phyloP scores from a whole-genome alignment of 2,329 filamentous ascomycete species.

The Trichocomaceae sp. region DNA sequence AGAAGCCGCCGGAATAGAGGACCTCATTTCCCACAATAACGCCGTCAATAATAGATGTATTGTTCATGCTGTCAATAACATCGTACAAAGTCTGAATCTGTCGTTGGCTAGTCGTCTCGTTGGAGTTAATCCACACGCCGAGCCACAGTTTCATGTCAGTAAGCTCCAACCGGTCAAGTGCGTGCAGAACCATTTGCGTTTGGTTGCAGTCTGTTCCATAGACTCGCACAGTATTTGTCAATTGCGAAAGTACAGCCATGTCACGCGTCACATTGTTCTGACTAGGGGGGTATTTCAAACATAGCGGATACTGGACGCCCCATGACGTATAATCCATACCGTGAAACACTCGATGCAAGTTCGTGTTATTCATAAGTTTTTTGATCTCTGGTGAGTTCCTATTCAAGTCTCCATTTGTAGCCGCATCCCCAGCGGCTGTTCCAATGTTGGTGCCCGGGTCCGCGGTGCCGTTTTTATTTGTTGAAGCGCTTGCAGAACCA shows the following conservation, averaged over 20 bases:
- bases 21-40: conserved; percentile 60
- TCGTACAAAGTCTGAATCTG: conserved; percentile 80
- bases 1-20: conserved; percentile 45
- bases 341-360: conserved; percentile 88
- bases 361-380: conserved; percentile 67
- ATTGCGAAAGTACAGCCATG: conserved; percentile 78
- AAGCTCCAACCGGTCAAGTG: conserved; percentile 67
- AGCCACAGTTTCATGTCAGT: conserved; percentile 81
- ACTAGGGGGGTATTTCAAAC: conserved; percentile 66
- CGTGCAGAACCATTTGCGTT: conserved; percentile 84
- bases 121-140: conserved; percentile 85
- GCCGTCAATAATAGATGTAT: conserved; percentile 50
- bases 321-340: conserved; percentile 93
- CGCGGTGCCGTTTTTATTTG: conserved; percentile 16
- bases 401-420: conserved; percentile 62
- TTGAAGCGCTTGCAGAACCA: conserved; percentile 12
- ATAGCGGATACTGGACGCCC: conserved; percentile 84
- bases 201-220: conserved; percentile 98
- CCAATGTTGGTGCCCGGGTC: conserved; percentile 38
- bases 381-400: conserved; percentile 75
- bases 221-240: conserved; percentile 79
- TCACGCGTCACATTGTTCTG: conserved; percentile 95
- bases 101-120: conserved; percentile 73
- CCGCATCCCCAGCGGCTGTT: conserved; percentile 54
- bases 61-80: conserved; percentile 56